Conservation (phyloP, 768 basidiomycete species). For the Tylopilus felleus region DNA sequence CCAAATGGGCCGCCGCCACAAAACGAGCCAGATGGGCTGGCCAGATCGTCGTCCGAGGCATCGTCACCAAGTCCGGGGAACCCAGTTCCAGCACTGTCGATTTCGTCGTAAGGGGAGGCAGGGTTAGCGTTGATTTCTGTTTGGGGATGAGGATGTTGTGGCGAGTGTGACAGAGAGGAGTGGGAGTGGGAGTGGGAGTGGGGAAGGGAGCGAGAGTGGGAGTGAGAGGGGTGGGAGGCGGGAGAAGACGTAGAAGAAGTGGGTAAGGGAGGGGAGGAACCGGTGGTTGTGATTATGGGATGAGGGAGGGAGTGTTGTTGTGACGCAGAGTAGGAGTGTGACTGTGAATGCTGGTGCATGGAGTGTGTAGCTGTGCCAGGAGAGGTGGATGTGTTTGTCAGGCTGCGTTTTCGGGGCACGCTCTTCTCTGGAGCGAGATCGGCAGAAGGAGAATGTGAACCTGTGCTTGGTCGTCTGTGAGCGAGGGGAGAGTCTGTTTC, state of each 20-base stretch:
- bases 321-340: slow-evolving; percentile 23
- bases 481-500: slow-evolving; percentile 28
- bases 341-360: slow-evolving; percentile 27
- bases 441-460: slow-evolving; percentile 43
- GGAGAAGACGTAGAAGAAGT: slow-evolving; percentile 24
- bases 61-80: slow-evolving; percentile 23
- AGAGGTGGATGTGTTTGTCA: slow-evolving; percentile 37
- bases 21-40: slow-evolving; percentile 17
- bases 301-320: slow-evolving; percentile 20
- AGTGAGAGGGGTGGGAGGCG: slow-evolving; percentile 23
- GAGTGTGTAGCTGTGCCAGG: slow-evolving; percentile 6
- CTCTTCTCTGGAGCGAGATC: slow-evolving; percentile 45
- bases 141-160: slow-evolving; percentile 18
- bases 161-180: slow-evolving; percentile 19
- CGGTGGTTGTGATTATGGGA: slow-evolving; percentile 32
- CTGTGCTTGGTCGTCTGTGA: slow-evolving; percentile 37
- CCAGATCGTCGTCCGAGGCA: slow-evolving; percentile 25
- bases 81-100: slow-evolving; percentile 43
- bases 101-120: slow-evolving; percentile 51
- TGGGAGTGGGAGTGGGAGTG: slow-evolving; percentile 21
- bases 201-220: slow-evolving; percentile 19
- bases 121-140: slow-evolving; percentile 31
- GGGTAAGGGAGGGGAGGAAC: slow-evolving; percentile 28
- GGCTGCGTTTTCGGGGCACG: slow-evolving; percentile 66
- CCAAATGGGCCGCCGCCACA: slow-evolving; percentile 8